Evolutionary conservation across 2,329 filamentous ascomycete species (phyloP).

Genomic region (Diaporthe sp.): DNA sequence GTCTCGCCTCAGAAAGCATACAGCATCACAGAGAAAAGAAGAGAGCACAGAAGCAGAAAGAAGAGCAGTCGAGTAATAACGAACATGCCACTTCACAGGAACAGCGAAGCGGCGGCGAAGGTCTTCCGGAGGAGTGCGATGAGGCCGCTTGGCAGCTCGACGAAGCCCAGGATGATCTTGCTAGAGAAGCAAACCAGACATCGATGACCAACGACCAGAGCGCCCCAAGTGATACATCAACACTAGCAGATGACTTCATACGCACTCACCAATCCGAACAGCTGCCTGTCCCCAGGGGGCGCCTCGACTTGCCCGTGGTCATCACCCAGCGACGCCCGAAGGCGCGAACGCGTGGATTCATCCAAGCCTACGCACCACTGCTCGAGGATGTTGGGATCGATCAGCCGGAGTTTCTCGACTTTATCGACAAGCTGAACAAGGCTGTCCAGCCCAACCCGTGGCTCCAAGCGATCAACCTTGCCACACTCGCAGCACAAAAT

Average conservation of each 20-base stretch:
- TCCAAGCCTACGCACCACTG: conserved; percentile 65
- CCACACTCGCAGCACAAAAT: conserved; percentile 53
- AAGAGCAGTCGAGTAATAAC: background rate
- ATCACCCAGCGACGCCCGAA: conserved; percentile 65
- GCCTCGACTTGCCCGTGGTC: conserved; percentile 60
- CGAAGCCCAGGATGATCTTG: conserved; percentile 35
- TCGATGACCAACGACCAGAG: background rate
- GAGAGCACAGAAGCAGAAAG: conserved; percentile 24
- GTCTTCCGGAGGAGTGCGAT: background rate
- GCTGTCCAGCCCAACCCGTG: conserved; percentile 50
- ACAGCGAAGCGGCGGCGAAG: background rate
- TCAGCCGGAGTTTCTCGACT: conserved; percentile 61
- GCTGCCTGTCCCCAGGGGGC: background rate
- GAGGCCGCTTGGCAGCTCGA: conserved; percentile 36
- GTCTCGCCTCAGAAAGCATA: conserved; percentile 40
- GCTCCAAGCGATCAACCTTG: conserved; percentile 56
- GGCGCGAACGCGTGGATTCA: conserved; percentile 61
- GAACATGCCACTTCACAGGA: background rate
- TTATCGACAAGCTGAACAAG: conserved; percentile 60
- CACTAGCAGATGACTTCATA: conserved; percentile 32
- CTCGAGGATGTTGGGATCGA: conserved; percentile 60
- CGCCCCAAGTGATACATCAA: background rate
- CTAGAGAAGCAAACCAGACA: background rate
- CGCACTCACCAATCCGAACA: conserved; percentile 3
- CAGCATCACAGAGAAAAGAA: conserved; percentile 42